Evolutionary conservation across 148 eudicot genomes (phyloP).

Genomic region (Rhododendron williamsianum): DNA sequence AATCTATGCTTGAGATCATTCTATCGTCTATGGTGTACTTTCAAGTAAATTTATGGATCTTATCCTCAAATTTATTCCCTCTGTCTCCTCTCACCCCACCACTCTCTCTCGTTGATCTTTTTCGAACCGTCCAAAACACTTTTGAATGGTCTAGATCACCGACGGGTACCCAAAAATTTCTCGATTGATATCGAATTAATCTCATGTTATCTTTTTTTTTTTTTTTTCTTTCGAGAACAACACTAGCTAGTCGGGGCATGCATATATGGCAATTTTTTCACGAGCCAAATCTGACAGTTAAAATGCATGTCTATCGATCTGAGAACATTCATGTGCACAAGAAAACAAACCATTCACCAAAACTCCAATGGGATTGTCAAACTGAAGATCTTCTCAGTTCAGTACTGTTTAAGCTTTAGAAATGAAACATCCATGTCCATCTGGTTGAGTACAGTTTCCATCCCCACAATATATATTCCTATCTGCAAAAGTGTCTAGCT

Average conservation of each 20-base stretch:
- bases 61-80: too few relatives aligned
- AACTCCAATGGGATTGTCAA: background rate
- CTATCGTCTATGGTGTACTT: too few relatives aligned
- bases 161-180: too few relatives aligned
- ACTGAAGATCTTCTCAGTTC: background rate
- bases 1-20: too few relatives aligned
- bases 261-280: background rate
- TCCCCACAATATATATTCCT: background rate
- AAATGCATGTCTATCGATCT: background rate
- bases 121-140: too few relatives aligned
- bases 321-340: slow-evolving; percentile 3
- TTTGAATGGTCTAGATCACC: too few relatives aligned
- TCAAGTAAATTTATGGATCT: too few relatives aligned
- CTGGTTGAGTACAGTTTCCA: background rate
- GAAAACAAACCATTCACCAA: background rate
- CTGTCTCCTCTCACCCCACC: too few relatives aligned
- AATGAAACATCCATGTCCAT: background rate
- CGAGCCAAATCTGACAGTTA: background rate
- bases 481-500: background rate
- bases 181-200: too few relatives aligned
- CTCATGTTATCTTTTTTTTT: too few relatives aligned
- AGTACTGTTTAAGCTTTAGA: background rate
- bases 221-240: too few relatives aligned
- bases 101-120: too few relatives aligned
- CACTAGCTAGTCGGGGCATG: background rate